Percentiles rank a stretch among this genome's conserved stretches.
These are phyloP conservation scores for Hibiscus syriacus DNA, from an alignment of 345 rosid species.

Conservation along the genomic window DNA sequence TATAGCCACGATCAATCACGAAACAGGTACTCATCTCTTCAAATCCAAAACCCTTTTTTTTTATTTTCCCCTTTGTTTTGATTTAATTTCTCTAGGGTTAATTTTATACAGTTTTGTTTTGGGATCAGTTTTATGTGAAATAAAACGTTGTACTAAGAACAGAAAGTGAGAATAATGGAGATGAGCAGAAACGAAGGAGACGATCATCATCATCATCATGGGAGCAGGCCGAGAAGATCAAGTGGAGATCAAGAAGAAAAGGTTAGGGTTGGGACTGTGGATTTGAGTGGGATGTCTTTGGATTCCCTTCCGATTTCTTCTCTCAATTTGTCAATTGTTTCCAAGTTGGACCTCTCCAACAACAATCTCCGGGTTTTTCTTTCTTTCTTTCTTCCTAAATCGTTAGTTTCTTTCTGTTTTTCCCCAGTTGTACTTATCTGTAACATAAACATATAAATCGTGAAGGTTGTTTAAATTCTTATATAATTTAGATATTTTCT, in stretches of 20 bases:
- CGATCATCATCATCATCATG: too few species aligned
- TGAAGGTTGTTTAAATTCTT: too few species aligned
- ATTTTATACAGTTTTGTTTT: too few species aligned
- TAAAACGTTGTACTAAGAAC: conserved; percentile 32
- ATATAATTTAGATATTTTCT: too few species aligned
- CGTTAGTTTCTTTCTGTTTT: background rate
- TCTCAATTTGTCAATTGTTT: conserved; percentile 47
- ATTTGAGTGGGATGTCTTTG: conserved; percentile 64
- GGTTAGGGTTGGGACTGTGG: conserved; percentile 26
- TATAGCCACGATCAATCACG: too few species aligned
- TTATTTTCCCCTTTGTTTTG: too few species aligned
- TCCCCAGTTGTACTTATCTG: too few species aligned
- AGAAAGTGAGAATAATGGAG: background rate
- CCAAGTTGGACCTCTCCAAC: conserved; percentile 70
- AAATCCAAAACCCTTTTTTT: too few species aligned
- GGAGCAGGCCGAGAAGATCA: background rate
- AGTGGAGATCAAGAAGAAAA: background rate
- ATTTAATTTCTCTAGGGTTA: too few species aligned
- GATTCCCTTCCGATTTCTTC: conserved; percentile 51
- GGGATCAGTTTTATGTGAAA: too few species aligned
- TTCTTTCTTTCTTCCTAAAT: background rate
- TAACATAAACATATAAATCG: too few species aligned
- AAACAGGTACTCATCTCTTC: too few species aligned
- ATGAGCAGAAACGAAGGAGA: background rate
- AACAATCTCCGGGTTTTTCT: conserved; percentile 67